Conservation (phyloP, 495 filamentous ascomycete genomes). For the Pyronema domesticum region DNA sequence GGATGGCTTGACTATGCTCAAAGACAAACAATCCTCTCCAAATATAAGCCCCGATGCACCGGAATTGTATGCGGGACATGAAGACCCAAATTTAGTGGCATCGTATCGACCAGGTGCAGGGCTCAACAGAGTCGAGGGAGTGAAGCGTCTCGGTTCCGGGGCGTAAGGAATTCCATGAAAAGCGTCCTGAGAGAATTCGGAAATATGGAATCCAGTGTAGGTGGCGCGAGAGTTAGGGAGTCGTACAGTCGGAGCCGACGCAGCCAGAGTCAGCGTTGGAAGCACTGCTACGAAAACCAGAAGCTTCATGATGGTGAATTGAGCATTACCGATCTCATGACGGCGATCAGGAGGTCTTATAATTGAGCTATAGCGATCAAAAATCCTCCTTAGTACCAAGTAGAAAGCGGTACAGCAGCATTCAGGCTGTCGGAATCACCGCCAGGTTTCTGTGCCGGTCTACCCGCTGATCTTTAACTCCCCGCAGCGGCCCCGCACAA, state of each 20-base stretch:
- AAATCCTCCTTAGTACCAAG: too few species aligned
- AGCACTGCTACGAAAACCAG: too few species aligned
- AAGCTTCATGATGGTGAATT: too few species aligned
- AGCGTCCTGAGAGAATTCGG: conserved; percentile 32
- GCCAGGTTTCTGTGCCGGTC: too few species aligned
- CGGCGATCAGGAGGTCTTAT: too few species aligned
- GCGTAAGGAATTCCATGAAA: conserved; percentile 43
- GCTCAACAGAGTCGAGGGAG: conserved; percentile 7
- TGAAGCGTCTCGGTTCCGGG: conserved; percentile 29
- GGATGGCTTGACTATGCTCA: conserved; percentile 25
- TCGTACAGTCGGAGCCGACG: neutral
- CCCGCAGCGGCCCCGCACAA: too few species aligned
- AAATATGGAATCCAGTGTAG: conserved; percentile 27
- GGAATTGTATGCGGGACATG: conserved; percentile 26
- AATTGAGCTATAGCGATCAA: too few species aligned
- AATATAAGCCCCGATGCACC: conserved; percentile 30
- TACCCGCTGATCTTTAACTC: too few species aligned
- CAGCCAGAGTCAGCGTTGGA: too few species aligned
- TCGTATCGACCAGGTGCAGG: conserved; percentile 8
- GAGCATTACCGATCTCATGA: too few species aligned
- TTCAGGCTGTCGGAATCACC: too few species aligned
- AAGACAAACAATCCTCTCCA: conserved; percentile 29
- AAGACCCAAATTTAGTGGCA: conserved; percentile 29
- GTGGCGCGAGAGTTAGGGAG: conserved; percentile 28
- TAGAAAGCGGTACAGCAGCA: too few species aligned